These are phyloP conservation scores for Luzula sylvatica DNA, from an alignment of 176 grass and related monocot genomes.

Conservation along the genomic window DNA sequence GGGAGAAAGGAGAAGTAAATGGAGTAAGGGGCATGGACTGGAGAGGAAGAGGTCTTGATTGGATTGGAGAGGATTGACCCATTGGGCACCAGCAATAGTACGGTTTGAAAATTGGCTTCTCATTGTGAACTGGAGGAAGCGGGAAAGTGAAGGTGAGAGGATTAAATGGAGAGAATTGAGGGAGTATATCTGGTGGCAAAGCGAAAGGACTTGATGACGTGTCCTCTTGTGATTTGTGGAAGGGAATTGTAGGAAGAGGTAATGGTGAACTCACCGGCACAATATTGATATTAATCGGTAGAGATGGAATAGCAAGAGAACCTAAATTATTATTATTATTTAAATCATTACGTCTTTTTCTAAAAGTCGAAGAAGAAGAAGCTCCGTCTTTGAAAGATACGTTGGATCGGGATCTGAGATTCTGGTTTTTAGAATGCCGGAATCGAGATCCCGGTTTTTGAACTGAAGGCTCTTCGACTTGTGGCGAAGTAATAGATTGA, in stretches of 20 bases:
- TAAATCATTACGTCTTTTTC: constrained; percentile 33
- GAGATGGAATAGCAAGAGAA: constrained; percentile 9
- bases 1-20: constrained; percentile 46
- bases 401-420: constrained; percentile 55
- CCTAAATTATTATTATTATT: constrained; percentile 31
- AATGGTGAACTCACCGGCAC: neutral
- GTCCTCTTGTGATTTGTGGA: constrained; percentile 5
- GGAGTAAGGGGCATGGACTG: constrained; percentile 28
- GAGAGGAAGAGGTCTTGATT: constrained; percentile 24
- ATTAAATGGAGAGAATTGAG: constrained; percentile 43
- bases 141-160: constrained; percentile 36
- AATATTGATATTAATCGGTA: too few relatives aligned
- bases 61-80: constrained; percentile 50
- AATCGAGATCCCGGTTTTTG: neutral
- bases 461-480: constrained; percentile 1
- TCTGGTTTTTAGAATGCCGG: constrained; percentile 19
- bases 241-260: constrained; percentile 15
- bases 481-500: constrained; percentile 18
- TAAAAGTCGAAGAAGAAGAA: constrained; percentile 31
- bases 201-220: constrained; percentile 8
- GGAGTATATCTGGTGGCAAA: constrained; percentile 33
- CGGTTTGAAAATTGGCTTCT: constrained; percentile 42
- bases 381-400: constrained; percentile 66
- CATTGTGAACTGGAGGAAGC: constrained; percentile 12
- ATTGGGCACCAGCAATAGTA: constrained; percentile 98